Evolutionary conservation across 2,329 filamentous ascomycete genomes (phyloP), one percentile per base, ranked within the genome.

Genomic region (Alternaria triticimaculans): DNA sequence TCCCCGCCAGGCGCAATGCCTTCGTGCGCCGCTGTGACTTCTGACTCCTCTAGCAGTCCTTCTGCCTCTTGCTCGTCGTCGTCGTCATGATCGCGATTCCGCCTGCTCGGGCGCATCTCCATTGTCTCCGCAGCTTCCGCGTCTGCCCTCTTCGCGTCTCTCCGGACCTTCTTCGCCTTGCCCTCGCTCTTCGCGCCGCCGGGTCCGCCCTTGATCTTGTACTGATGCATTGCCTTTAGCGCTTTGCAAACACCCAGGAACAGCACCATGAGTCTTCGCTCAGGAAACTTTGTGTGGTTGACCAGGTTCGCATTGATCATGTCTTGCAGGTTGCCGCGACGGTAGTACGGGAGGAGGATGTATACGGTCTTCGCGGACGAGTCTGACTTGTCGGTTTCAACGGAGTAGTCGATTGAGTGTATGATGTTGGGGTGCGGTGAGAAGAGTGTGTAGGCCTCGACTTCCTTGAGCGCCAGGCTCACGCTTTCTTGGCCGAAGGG

Each of bases 231-330:
- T 37, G 90, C 89, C 77, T 91, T 90, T 63, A 99, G 83, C 46
- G 93, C 96, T 74, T 89, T 89, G 80, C 95, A 97, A 3, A 99
- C 94, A 15, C 96, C 96, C 45, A 97, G 83, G 80, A 99, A 97
- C 63, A 99, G 82, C 62, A 90, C 85, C 94, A 98, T 95, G 66
- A 99, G 84, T 73, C 90, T 87, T 78, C 90, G 88, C 83, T 98
- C 95, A 1, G 95, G 94, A 75, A 99, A 98, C 55, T 87, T 87
- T 41, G 92, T 92, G 79, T 97, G 93, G 81, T 98, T 98, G 80
- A 99, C 95, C 58, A 98, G 85, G 81, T 99, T 99, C 68, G 96
- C 95, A 81, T 99, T 99, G 85, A 99, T 98, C 78, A 96, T 91
- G 82, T 99, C 96, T 83, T 99, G 96, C 41, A 99, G 86, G 80